phyloP scores from a whole-genome alignment of 2,329 filamentous ascomycete species.

The Elsinoe fawcettii region DNA sequence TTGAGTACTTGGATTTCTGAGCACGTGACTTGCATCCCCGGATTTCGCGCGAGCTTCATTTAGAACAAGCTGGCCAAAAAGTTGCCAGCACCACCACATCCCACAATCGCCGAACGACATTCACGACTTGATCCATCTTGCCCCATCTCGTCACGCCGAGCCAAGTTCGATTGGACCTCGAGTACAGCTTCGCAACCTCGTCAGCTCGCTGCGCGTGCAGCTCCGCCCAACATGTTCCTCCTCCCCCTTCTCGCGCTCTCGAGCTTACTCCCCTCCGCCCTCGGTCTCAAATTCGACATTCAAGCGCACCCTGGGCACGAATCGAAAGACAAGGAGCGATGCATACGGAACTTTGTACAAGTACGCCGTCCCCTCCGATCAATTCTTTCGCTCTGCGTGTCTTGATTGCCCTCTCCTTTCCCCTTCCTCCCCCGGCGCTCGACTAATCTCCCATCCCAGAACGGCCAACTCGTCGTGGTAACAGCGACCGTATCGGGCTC shows the following conservation, averaged over 20 bases:
- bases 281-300: conserved; percentile 90
- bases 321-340: conserved; percentile 64
- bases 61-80: not conserved
- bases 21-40: conserved; percentile 2
- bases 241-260: conserved; percentile 32
- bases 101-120: not conserved
- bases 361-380: not conserved
- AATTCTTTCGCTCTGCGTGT: not conserved
- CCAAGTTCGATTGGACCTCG: not conserved
- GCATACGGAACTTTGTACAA: conserved; percentile 91
- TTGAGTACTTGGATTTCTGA: not conserved
- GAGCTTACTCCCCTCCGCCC: conserved; percentile 35
- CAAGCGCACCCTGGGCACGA: conserved; percentile 58
- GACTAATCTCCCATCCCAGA: conserved; percentile 27
- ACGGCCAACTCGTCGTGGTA: conserved; percentile 89
- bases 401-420: not conserved
- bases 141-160: not conserved
- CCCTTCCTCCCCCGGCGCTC: not conserved
- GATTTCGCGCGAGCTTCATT: not conserved
- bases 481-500: conserved; percentile 80
- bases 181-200: not conserved
- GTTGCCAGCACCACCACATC: not conserved
- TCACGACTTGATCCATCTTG: not conserved
- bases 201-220: conserved; percentile 6
- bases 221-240: conserved; percentile 19